Base-by-base conservation (phyloP, 1,139 yeast genomes). In the Candida tropicalis region DNA sequence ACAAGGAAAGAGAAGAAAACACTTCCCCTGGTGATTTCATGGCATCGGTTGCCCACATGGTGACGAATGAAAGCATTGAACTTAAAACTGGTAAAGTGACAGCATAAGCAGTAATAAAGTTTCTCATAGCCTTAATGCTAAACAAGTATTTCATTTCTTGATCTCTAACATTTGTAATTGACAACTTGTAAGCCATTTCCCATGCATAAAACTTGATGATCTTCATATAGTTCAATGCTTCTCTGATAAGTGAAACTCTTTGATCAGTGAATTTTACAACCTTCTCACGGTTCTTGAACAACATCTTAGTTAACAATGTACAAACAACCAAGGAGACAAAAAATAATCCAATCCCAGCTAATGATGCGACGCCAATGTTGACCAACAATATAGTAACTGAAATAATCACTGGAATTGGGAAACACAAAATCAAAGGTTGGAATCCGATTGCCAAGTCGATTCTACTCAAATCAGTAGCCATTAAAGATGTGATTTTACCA, bases 1-100 rank as follows among this genome's bases (percentile, higher is more conserved):
- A 79, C 47, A 79, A 66, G 1, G 81, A 68, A 49, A 79, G 67
- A 0, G 82, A 75, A 7, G 82, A 68, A 51, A 79, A 77, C 11
- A 76, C 72, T 39, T 65, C 65, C 32, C 78, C 79, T 12, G 77
- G 68, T 12, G 68, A 55, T 52, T 59, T 66, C 64, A 65, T 63
- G 16, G 54, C 48, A 42, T 58, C 54, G 33, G 66, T 61, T 12
- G 72, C 68, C 76, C 77, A 72, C 67, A 73, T 60, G 10, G 75
- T 69, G 13, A 71, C 68, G 47, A 72, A 73, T 15, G 75, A 66
- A 39, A 67, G 53, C 70, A 69, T 68, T 11, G 75, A 69, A 20
- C 70, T 63, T 40, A 70, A 60, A 2, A 65, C 62, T n/a, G 75
- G 74, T 49, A 68, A 62, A 3, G 75, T 68, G 15, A 72, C 75